Conservation (phyloP, 2,329 filamentous ascomycete genomes). For the Cryoendolithus antarcticus region DNA sequence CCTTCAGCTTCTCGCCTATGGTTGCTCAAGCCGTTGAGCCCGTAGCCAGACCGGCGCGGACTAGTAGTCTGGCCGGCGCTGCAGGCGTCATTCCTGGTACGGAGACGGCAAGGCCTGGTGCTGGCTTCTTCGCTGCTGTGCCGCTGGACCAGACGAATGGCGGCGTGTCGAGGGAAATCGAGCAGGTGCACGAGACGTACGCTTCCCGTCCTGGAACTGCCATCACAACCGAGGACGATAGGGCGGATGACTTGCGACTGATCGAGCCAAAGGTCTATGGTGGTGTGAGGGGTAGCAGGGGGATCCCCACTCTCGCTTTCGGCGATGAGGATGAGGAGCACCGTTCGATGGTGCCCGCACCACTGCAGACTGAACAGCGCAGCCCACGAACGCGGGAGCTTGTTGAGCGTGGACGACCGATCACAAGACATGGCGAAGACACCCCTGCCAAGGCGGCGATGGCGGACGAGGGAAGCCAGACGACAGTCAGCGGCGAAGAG, state of each 20-base stretch:
- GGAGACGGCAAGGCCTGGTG: neutral
- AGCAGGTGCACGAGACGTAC: no score
- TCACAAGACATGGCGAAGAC: constrained; percentile 2
- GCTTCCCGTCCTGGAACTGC: neutral
- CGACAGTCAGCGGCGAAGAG: constrained; percentile 65
- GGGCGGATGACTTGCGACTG: constrained; percentile 1
- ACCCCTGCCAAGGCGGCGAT: constrained; percentile 10
- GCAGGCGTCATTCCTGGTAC: neutral
- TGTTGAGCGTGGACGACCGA: neutral
- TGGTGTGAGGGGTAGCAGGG: constrained; percentile 8
- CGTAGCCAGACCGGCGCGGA: neutral
- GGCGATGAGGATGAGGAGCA: constrained; percentile 9
- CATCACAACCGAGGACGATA: neutral
- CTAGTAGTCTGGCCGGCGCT: no score
- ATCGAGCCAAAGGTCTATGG: constrained; percentile 9
- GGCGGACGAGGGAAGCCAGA: constrained; percentile 66
- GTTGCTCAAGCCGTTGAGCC: constrained; percentile 24
- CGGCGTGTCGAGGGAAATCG: no score
- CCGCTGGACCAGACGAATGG: neutral
- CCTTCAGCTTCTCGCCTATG: constrained; percentile 29
- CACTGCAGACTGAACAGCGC: no score
- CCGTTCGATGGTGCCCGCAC: no score
- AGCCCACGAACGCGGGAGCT: neutral
- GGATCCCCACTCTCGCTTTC: constrained; percentile 12
- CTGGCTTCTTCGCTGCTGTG: neutral